These are phyloP conservation scores for Euphorbia pulcherrima DNA, from an alignment of 345 rosid species.

Conservation along the genomic window DNA sequence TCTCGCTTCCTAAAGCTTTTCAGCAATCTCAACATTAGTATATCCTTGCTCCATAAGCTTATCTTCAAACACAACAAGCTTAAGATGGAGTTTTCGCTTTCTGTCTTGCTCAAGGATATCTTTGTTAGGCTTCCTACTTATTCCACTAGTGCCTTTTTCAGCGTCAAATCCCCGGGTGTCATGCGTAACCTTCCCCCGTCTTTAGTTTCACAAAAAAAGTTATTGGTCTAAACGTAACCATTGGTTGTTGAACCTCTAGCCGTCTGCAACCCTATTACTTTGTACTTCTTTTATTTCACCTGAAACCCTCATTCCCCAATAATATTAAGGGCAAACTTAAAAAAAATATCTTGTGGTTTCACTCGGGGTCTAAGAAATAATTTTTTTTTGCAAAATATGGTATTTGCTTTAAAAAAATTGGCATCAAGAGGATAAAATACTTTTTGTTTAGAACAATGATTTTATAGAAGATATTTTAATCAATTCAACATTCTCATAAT, in stretches of 20 bases:
- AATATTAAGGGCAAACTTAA: too few relatives aligned
- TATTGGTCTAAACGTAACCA: constrained; percentile 83
- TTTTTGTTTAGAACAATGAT: too few relatives aligned
- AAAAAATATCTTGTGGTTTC: too few relatives aligned
- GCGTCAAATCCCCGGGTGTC: constrained; percentile 58
- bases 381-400: too few relatives aligned
- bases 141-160: constrained; percentile 80
- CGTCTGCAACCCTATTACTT: constrained; percentile 89
- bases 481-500: too few relatives aligned
- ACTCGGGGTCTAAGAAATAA: too few relatives aligned
- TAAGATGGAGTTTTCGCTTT: constrained; percentile 87
- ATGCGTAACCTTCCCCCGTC: constrained; percentile 61
- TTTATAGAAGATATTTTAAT: too few relatives aligned
- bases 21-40: constrained; percentile 71
- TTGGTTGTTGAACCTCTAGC: constrained; percentile 97
- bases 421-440: too few relatives aligned
- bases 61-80: constrained; percentile 73
- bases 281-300: constrained; percentile 48
- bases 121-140: constrained; percentile 71
- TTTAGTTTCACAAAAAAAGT: constrained; percentile 73
- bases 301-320: background rate
- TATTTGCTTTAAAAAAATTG: too few relatives aligned
- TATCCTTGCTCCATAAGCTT: constrained; percentile 75
- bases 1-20: constrained; percentile 78
- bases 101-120: constrained; percentile 91